Evolutionary conservation across 441 rosid genomes (phyloP).

Genomic region (Sinapis alba): DNA sequence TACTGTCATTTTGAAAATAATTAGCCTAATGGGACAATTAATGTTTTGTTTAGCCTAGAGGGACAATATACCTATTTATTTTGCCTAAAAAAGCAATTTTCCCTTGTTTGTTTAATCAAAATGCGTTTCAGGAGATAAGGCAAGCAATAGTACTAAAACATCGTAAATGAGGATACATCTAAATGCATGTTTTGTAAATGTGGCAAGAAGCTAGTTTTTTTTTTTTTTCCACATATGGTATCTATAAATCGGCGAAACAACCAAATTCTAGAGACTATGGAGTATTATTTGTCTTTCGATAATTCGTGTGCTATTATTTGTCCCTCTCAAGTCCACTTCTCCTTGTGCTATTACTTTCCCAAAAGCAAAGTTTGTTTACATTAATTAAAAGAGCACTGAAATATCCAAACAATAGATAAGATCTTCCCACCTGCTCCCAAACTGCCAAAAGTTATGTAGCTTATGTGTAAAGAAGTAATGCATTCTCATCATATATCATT

Average conservation of each 20-base stretch:
- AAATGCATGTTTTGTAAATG: slow-evolving; percentile 4
- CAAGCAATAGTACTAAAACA: neutral
- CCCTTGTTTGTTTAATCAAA: neutral
- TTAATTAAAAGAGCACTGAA: neutral
- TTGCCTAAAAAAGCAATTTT: too few species aligned
- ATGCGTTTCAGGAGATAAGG: slow-evolving; percentile 1
- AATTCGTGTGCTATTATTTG: too few species aligned
- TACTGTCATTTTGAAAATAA: too few species aligned
- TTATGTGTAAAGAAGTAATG: slow-evolving; percentile 21
- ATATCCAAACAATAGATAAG: slow-evolving; percentile 1
- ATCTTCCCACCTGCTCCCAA: slow-evolving; percentile 32
- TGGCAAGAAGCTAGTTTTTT: neutral
- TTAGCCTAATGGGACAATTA: too few species aligned
- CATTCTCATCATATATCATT: neutral
- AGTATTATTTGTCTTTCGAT: too few species aligned
- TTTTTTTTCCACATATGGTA: neutral
- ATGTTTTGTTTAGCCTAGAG: too few species aligned
- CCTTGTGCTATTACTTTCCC: neutral
- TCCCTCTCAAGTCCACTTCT: neutral
- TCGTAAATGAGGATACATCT: neutral
- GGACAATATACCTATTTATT: too few species aligned
- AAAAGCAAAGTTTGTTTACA: neutral
- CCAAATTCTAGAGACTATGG: too few species aligned
- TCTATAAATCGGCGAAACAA: neutral
- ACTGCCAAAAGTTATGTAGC: slow-evolving; percentile 19